Evolutionary conservation across 768 basidiomycete genomes (phyloP), one percentile per base, ranked within the genome.

Genomic region (Pulveroboletus sp.): DNA sequence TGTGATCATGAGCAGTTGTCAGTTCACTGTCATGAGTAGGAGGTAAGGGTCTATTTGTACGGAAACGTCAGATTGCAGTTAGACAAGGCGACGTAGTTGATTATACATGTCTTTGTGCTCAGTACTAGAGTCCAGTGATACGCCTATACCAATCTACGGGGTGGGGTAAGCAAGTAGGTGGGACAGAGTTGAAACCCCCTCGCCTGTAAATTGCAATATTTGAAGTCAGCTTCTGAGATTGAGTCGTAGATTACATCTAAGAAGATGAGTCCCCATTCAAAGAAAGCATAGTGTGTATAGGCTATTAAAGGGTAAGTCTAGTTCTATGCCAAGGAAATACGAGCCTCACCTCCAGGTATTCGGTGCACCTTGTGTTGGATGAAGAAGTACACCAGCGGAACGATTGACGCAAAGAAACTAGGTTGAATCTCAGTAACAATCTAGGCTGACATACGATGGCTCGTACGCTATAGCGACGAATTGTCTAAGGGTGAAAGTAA

Each of bases 251-350:
- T 49, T 21, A 92, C 72, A 49, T 92, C 90, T 38, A 85, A 72
- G 43, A 85, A 61, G 47, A 92, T 89, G 40, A 92, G 78, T 8
- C 73, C 74, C 93, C 93, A 95, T 69, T 95, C 93, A 57, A 89
- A 88, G 68, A 94, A 85, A 38, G 85, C 81, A 60, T 94, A 95
- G 36, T 70, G 71, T 3, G 90, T 93, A 68, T 95, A 95, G 11
- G 93, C 92, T 90, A 57, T 46, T 32, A 43, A 35, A 41, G 7
- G 29, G 24, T 53, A 19, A 51, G 49, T n/a, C 29, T 20, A 11
- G 25, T 10, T 27, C 19, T 36, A 27, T 38, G 35, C 13, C 6
- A 17, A 39, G 35, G 38, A 14, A 35, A 35, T 14, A 33, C 24
- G n/a, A 40, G 29, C 54, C 76, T 40, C 47, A 88, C 90, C 87